Evolutionary conservation across 441 rosid genomes (phyloP).

Genomic region (Metrosideros polymorpha): DNA sequence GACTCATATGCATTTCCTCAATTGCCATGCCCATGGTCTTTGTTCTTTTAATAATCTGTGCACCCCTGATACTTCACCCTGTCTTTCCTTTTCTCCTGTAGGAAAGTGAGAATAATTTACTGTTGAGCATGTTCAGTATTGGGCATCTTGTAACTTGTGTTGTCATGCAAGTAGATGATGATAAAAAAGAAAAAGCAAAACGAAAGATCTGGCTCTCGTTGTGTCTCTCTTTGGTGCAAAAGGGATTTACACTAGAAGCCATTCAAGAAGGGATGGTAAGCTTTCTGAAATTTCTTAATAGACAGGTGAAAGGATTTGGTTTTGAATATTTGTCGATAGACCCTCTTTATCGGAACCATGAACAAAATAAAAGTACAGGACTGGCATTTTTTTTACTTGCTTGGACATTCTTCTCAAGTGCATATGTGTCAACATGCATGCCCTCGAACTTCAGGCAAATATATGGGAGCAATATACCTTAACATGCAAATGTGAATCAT

Average conservation of each 20-base stretch:
- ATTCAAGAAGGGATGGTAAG: conserved; percentile 96
- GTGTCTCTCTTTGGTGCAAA: conserved; percentile 77
- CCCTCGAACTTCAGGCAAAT: background rate
- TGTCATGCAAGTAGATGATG: conserved; percentile 81
- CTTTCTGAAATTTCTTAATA: background rate
- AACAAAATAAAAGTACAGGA: background rate
- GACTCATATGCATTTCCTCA: background rate
- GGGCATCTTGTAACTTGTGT: conserved; percentile 94
- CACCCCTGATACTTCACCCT: background rate
- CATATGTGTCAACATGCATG: background rate
- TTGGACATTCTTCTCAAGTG: background rate
- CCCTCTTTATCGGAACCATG: background rate
- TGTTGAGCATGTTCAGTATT: conserved; percentile 37
- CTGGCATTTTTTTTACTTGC: background rate
- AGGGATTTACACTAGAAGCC: conserved; percentile 64
- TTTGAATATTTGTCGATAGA: background rate
- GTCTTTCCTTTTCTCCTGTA: conserved; percentile 13
- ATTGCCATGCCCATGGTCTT: background rate
- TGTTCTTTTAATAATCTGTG: background rate
- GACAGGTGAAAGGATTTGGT: background rate
- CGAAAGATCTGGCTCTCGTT: conserved; percentile 89
- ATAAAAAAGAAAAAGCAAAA: conserved; percentile 70
- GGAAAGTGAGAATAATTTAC: conserved; percentile 50
- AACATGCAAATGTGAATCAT: background rate
- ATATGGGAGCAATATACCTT: background rate